These are phyloP conservation scores for Globisporangium cylindrosporum DNA, from an alignment of 352 stramenopile species.

Conservation along the genomic window DNA sequence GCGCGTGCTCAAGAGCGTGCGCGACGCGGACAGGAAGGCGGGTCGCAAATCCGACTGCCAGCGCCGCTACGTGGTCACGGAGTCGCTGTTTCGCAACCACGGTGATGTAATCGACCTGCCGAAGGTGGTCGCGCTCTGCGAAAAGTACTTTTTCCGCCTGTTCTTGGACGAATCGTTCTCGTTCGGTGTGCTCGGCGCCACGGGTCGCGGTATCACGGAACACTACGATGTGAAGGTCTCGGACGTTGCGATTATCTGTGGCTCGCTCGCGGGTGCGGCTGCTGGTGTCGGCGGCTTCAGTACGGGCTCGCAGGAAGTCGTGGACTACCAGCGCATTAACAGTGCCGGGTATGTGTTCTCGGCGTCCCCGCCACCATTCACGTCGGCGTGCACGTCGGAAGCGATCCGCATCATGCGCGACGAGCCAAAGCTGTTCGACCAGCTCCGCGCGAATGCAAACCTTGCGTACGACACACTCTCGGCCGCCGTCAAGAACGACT, in stretches of 20 bases:
- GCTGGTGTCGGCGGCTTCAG: conserved; percentile 96
- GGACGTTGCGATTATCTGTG: conserved; percentile 93
- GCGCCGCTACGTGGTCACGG: conserved; percentile 96
- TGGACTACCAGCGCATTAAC: conserved; percentile 98
- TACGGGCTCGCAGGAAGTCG: conserved; percentile 94
- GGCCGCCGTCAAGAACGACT: conserved; percentile 31
- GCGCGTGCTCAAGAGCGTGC: conserved; percentile 87
- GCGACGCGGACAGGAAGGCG: conserved; percentile 87
- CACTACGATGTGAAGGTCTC: conserved; percentile 73
- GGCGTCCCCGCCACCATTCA: conserved; percentile 96
- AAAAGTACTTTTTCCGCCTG: conserved; percentile 83
- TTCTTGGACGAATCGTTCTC: conserved; percentile 90
- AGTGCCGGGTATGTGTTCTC: conserved; percentile 98
- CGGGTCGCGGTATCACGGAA: conserved; percentile 79
- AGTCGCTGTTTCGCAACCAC: conserved; percentile 98
- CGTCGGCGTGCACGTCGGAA: conserved; percentile 84
- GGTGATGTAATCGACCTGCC: conserved; percentile 94
- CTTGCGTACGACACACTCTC: conserved; percentile 57
- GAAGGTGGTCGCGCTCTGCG: conserved; percentile 91
- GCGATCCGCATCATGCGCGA: conserved; percentile 83
- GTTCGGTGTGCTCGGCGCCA: conserved; percentile 95
- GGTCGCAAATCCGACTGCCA: conserved; percentile 81
- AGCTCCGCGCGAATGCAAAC: conserved; percentile 62
- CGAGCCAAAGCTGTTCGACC: conserved; percentile 71
- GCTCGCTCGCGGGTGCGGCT: conserved; percentile 92